Percentiles rank a stretch among this genome's conserved stretches.
phyloP scores from a whole-genome alignment of 495 filamentous ascomycete genomes.

The Thermochaetoides thermophila region DNA sequence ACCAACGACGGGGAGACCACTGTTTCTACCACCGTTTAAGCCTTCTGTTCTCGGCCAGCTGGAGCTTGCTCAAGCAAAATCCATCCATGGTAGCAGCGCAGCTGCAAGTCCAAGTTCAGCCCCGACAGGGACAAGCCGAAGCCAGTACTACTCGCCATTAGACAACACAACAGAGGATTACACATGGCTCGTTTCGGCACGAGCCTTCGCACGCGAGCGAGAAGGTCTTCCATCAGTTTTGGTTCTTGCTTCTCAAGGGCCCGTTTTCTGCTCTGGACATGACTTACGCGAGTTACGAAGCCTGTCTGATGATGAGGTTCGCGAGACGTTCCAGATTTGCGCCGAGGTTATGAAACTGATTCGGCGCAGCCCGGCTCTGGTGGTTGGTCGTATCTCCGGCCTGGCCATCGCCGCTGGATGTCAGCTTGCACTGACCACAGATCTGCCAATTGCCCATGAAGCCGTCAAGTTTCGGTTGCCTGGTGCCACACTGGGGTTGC shows the following conservation, averaged over 20 bases:
- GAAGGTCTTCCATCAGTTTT: constrained; percentile 9
- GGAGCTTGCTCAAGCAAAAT: background rate
- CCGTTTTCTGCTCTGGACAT: constrained; percentile 17
- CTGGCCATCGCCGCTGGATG: constrained; percentile 13
- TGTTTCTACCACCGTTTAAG: constrained; percentile 14
- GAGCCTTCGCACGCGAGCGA: constrained; percentile 7
- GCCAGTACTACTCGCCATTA: no score
- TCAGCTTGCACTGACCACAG: constrained; percentile 16
- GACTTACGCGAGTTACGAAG: constrained; percentile 11
- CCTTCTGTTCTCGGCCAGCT: constrained; percentile 5
- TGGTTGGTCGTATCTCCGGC: constrained; percentile 13
- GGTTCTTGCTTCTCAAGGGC: constrained; percentile 14
- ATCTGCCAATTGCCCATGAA: constrained; percentile 9
- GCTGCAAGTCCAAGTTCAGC: no score
- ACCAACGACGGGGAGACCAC: constrained; percentile 2
- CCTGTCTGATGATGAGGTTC: background rate
- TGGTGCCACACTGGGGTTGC: constrained; percentile 13
- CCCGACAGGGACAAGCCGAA: no score
- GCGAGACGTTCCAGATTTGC: constrained; percentile 12
- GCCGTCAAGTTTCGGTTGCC: constrained; percentile 9
- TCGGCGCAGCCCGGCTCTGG: constrained; percentile 11
- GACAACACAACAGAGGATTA: constrained; percentile 1
- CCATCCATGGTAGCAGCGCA: no score
- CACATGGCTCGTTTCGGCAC: constrained; percentile 11
- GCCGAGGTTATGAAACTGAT: constrained; percentile 16